Percentiles rank a stretch among this genome's conserved stretches.
Evolutionary conservation across 176 grass and related monocot genomes (phyloP).

Genomic region (Raddia distichophylla): DNA sequence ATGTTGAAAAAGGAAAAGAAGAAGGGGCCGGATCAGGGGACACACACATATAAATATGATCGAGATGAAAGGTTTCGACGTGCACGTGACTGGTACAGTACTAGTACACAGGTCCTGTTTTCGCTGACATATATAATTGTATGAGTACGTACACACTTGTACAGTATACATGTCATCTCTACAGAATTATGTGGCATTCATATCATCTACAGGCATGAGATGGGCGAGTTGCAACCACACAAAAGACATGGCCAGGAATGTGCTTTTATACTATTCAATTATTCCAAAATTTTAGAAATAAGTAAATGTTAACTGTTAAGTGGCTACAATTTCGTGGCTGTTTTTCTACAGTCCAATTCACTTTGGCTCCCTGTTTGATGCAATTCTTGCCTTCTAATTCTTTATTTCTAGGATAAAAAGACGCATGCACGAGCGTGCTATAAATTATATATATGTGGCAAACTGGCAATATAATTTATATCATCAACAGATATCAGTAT

Average conservation of each 20-base stretch:
- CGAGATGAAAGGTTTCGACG: slow-evolving; percentile 18
- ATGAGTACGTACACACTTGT: slow-evolving; percentile 24
- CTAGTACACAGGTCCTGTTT: neutral
- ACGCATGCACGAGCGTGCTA: no score
- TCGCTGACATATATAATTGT: slow-evolving; percentile 47
- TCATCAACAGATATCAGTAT: no score
- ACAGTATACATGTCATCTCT: slow-evolving; percentile 32
- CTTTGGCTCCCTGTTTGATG: slow-evolving; percentile 8
- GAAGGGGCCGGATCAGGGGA: no score
- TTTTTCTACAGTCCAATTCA: neutral
- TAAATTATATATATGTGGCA: no score
- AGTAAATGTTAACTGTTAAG: neutral
- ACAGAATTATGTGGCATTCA: slow-evolving; percentile 23
- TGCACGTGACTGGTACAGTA: neutral
- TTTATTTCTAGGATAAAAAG: no score
- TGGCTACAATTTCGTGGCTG: neutral
- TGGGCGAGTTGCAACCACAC: slow-evolving; percentile 7
- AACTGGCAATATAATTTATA: no score
- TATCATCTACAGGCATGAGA: slow-evolving; percentile 21
- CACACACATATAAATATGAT: no score
- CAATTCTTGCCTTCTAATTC: neutral
- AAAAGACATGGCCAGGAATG: neutral
- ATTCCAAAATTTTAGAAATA: neutral
- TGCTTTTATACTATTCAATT: slow-evolving; percentile 26
- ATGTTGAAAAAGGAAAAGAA: no score